phyloP scores from a whole-genome alignment of 139 green algal genomes.

The Picochlorum costavermella region DNA sequence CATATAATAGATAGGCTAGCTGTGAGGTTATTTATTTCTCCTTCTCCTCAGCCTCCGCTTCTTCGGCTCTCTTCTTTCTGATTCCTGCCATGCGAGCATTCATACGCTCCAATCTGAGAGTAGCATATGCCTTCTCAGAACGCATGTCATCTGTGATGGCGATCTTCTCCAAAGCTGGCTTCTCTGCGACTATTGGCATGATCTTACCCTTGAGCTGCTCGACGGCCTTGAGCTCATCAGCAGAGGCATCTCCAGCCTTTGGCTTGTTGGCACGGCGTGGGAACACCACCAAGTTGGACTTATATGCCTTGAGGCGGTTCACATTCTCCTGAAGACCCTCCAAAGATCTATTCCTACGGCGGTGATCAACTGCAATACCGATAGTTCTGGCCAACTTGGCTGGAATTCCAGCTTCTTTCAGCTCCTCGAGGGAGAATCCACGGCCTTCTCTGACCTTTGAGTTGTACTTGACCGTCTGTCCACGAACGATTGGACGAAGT shows the following conservation, averaged over 20 bases:
- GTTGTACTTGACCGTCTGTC: constrained; percentile 94
- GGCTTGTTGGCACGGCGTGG: constrained; percentile 81
- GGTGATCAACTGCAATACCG: constrained; percentile 94
- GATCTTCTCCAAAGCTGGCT: constrained; percentile 65
- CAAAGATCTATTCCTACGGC: constrained; percentile 84
- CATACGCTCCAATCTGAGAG: constrained; percentile 85
- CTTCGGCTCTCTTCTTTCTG: constrained; percentile 75
- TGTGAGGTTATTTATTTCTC: constrained; percentile 20
- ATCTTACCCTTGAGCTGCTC: constrained; percentile 45
- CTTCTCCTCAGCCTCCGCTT: constrained; percentile 65
- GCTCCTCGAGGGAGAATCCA: constrained; percentile 95
- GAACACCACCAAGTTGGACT: constrained; percentile 93
- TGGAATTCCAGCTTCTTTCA: constrained; percentile 97
- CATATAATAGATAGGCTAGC: too few relatives aligned
- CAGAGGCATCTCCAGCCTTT: constrained; percentile 78
- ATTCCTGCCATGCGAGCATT: constrained; percentile 74
- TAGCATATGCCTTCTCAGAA: constrained; percentile 66
- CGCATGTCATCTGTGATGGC: constrained; percentile 57
- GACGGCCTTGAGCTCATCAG: constrained; percentile 61
- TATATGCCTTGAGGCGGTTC: constrained; percentile 93
- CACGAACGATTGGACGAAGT: constrained; percentile 82
- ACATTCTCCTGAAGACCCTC: constrained; percentile 93
- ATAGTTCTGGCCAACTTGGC: constrained; percentile 85
- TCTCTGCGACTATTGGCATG: constrained; percentile 51
- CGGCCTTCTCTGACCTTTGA: constrained; percentile 80